Conservation (phyloP, 1,284 basidiomycete genomes). For the Trichosporon sp. region DNA sequence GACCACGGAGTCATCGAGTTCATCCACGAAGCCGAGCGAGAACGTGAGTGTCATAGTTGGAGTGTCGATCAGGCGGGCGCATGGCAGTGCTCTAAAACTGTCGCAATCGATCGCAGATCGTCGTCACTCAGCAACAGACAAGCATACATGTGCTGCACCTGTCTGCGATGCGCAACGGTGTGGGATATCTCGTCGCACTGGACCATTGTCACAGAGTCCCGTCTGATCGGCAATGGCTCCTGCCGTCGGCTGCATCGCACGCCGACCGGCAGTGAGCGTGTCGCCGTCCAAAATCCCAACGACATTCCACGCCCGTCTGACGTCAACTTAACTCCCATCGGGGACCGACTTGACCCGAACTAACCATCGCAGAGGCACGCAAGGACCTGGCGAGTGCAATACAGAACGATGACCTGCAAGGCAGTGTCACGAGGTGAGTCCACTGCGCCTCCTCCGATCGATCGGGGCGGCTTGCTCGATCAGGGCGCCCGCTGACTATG, state of each 20-base stretch:
- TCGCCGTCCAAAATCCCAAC: not conserved
- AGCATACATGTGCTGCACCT: not conserved
- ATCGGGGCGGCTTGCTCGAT: not conserved
- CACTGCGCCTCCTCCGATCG: not conserved
- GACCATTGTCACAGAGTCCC: not conserved
- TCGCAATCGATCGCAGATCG: not conserved
- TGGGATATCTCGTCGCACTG: not conserved
- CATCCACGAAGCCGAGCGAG: constrained; percentile 83
- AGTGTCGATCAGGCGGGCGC: not conserved
- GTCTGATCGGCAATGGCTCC: not conserved
- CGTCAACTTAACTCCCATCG: not conserved
- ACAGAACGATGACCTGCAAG: constrained; percentile 73
- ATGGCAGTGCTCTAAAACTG: not conserved
- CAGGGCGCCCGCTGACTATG: constrained; percentile 5
- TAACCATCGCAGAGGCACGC: constrained; percentile 52
- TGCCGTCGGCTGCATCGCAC: not conserved
- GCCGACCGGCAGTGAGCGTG: not conserved
- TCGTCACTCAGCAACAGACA: not conserved
- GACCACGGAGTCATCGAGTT: constrained; percentile 74
- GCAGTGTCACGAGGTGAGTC: constrained; percentile 65
- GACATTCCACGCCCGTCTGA: not conserved
- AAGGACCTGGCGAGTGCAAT: constrained; percentile 73
- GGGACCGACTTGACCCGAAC: not conserved
- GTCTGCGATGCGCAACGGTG: not conserved
- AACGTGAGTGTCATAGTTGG: constrained; percentile 49